Base-by-base conservation (phyloP, 768 basidiomycete species). In the Lactifluus subvellereus region DNA sequence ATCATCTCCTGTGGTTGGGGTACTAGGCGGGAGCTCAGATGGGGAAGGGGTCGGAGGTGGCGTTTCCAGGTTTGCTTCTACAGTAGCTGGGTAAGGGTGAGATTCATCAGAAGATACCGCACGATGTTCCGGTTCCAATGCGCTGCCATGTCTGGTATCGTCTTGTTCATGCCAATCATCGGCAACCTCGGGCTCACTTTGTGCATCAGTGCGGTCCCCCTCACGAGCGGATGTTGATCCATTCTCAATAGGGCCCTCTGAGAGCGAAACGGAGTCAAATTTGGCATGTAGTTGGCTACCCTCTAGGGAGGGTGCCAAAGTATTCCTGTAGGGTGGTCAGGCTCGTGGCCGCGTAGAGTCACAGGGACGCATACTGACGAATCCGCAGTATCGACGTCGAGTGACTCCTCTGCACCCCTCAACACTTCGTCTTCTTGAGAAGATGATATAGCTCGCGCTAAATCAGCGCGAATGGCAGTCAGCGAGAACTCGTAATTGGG, bases 391-490 rank as follows among this genome's bases (percentile, higher is more conserved):
- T 86, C 14, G 85, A 85, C 57, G 84, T 78, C 10, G 85, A 84
- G 48, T 59, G 74, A 74, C 20, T 74, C 72, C 9, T 72, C 71
- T n/a, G 71, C 64, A 35, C 66, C 66, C 4, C 64, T 68, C 22
- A 42, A 66, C 14, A 71, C 68, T 42, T 75, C 70, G 33, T 72
- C 69, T 35, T 74, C 72, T n/a, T 71, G 71, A 71, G 74, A 74
- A 56, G 32, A 65, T n/a, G 74, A 74, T 67, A 78, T 72, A 65
- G 79, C 78, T 70, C 77, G 81, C 52, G 81, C 80, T 54, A 90
- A 72, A 60, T 88, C 87, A 59, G 80, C 75, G 37, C 87, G 83
- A 60, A 89, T 79, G n/a, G 78, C 76, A 49, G 81, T 81, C 3
- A 83, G 76, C 18, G 77, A 82, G 76, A 91, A 88, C 45, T 82